Conservation (phyloP, 2,329 filamentous ascomycete species). For the Coleophoma crateriformis region DNA sequence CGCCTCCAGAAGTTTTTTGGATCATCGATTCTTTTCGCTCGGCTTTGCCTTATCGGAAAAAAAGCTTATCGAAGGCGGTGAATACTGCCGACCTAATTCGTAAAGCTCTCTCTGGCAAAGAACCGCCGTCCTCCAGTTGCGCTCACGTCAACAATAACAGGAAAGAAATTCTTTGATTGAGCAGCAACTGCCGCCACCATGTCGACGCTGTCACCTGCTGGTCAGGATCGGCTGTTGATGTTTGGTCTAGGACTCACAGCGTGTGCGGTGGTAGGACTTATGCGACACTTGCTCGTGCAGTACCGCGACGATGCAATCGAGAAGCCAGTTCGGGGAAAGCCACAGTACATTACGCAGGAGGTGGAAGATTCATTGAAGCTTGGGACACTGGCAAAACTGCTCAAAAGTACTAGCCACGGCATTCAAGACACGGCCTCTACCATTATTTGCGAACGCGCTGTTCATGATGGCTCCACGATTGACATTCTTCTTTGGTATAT, state of each 20-base stretch:
- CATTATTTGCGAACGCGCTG: conserved; percentile 49
- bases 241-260: conserved; percentile 41
- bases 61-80: not conserved
- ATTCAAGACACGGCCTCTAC: conserved; percentile 64
- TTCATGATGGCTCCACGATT: conserved; percentile 51
- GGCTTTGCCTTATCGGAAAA: conserved; percentile 14
- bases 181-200: conserved; percentile 9
- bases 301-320: conserved; percentile 63
- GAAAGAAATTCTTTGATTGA: too few species aligned
- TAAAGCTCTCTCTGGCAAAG: not conserved
- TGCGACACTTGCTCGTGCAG: conserved; percentile 51
- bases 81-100: not conserved
- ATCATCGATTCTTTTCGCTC: conserved; percentile 8
- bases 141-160: too few species aligned
- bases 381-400: conserved; percentile 60
- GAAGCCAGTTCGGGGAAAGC: conserved; percentile 56
- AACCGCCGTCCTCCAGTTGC: too few species aligned
- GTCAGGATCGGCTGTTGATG: conserved; percentile 20
- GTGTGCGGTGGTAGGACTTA: conserved; percentile 49
- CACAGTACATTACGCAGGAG: conserved; percentile 69
- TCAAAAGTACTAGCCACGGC: conserved; percentile 66
- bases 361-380: conserved; percentile 67
- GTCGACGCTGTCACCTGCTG: conserved; percentile 20
- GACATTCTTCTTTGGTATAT: conserved; percentile 51
- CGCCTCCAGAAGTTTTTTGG: conserved; percentile 4